Conservation (phyloP, 179 eudicot genomes). For the Carnegiea gigantea region DNA sequence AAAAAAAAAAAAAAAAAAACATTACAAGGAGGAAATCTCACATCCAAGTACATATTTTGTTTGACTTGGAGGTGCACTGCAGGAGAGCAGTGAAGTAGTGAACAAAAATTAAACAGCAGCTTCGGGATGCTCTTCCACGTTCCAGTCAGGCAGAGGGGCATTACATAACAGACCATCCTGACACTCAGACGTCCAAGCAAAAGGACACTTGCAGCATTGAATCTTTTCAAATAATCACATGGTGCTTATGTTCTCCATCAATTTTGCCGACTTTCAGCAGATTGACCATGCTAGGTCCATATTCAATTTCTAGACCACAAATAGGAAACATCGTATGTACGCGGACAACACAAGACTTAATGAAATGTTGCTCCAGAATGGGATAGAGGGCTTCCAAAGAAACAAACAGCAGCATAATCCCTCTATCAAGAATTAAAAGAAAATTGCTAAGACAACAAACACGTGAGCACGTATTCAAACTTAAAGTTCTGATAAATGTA, state of each 20-base stretch:
- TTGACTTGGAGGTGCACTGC: background rate
- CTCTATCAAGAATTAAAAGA: background rate
- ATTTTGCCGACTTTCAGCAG: background rate
- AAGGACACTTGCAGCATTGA: background rate
- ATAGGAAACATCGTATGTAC: background rate
- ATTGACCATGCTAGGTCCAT: slow-evolving; percentile 4
- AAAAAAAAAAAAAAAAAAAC: too few species aligned
- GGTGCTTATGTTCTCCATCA: background rate
- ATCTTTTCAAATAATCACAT: background rate
- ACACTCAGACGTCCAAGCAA: background rate
- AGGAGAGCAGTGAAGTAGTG: too few species aligned
- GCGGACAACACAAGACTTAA: background rate
- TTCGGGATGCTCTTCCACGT: background rate
- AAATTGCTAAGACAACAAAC: slow-evolving; percentile 15
- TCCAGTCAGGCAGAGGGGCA: background rate
- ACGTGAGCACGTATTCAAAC: slow-evolving; percentile 7
- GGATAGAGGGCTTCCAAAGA: background rate
- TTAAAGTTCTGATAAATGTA: slow-evolving; percentile 7
- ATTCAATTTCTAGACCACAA: slow-evolving; percentile 2
- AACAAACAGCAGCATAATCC: background rate
- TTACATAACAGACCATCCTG: background rate
- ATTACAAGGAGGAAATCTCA: background rate
- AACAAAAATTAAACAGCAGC: too few species aligned
- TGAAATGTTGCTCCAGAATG: slow-evolving; percentile 4
- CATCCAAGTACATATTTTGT: background rate